Base-by-base conservation (phyloP, 129 eudicot genomes). In the Pulicaria dysenterica region DNA sequence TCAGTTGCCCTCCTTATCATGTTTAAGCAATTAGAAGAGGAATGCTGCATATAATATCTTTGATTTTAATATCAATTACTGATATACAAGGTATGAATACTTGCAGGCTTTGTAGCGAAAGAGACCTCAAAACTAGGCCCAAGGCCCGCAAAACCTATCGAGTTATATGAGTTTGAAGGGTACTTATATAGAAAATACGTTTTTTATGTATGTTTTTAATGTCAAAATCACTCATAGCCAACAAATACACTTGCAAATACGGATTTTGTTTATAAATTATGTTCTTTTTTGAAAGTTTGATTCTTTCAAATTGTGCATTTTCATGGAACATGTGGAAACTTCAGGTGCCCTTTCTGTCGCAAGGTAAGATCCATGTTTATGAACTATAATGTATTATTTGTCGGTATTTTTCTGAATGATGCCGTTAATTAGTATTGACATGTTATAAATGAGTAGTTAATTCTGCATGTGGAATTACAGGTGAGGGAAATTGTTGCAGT, bases 311-410 rank as follows among this genome's bases (percentile, higher is more conserved):
- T 45, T 58, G 73, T 83, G 60, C 66, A 36, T 73, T 46, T 14
- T 66, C 68, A 37, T 76, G 77, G 50, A 63, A 64, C 68, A 51
- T 64, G 50, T 72, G 90, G 83, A 77, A 80, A 71, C 80, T 73
- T 62, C 85, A 95, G 97, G 83, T 95, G 99, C 75, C 99, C 99
- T 15, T 95, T 95, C 75, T 95, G 99, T 78, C 87, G 97, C 17
- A 88, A 95, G 96, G 99, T 95, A 88, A 68, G 41, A 47, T 40
- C 56, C 19, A 6, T 40, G 46, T 48, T 11, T 45, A 31, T 42
- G 49, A 47, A 13, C 62, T 24, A 31, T 47, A 19, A 14, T 72
- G 19, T 71, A 11, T 70, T 63, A 12, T 34, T 60, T n/a, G 57
- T 42, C 19, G 51, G 8, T 2, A 43, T 66, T 8, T 40, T 7